Evolutionary conservation across 2,329 filamentous ascomycete genomes (phyloP).

Genomic region (Colletotrichum sp.): DNA sequence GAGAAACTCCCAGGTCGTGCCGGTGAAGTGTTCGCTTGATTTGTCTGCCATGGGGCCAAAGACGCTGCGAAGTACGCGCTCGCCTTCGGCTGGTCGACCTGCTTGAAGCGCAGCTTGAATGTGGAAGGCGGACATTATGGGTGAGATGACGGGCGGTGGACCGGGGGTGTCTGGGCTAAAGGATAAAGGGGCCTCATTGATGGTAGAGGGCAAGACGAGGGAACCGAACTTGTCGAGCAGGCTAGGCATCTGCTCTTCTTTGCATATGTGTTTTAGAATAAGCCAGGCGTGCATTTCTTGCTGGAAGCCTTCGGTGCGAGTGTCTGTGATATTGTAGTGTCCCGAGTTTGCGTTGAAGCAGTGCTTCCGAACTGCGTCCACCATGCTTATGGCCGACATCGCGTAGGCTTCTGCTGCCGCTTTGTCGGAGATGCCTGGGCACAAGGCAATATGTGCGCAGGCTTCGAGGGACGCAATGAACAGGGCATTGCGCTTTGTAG

Average conservation of each 20-base stretch:
- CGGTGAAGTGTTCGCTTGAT: neutral
- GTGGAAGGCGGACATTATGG: neutral
- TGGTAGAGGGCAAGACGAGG: neutral
- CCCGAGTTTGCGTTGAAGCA: neutral
- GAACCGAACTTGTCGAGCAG: neutral
- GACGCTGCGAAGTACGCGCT: neutral
- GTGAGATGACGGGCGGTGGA: neutral
- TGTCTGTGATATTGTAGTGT: neutral
- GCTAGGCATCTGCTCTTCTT: neutral
- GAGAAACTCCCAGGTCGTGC: neutral
- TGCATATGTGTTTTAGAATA: neutral
- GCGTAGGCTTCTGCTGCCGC: neutral
- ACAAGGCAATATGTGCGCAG: neutral
- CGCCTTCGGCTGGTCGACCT: neutral
- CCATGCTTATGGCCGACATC: neutral
- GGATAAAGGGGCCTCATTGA: neutral
- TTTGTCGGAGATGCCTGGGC: neutral
- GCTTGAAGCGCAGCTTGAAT: neutral
- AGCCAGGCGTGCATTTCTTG: conserved; percentile 1
- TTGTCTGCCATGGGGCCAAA: neutral
- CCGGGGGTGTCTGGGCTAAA: neutral
- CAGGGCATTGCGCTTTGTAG: neutral
- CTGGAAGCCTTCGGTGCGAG: neutral
- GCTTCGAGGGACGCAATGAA: neutral
- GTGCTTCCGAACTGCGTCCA: neutral